Evolutionary conservation across 176 grass and related monocot species (phyloP).

Genomic region (Carex parvula): DNA sequence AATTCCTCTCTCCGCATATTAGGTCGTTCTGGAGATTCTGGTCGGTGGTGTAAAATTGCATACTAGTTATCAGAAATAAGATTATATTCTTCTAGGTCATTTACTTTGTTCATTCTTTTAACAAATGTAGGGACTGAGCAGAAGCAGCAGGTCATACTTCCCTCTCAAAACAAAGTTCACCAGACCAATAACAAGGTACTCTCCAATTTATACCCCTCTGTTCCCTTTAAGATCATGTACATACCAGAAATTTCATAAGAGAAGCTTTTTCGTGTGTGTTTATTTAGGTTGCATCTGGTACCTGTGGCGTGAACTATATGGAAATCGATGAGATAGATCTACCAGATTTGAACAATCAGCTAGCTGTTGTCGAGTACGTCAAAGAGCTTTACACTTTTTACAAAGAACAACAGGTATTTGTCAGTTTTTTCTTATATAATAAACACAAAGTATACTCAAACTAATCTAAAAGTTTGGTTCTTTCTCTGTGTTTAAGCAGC

Average conservation of each 20-base stretch:
- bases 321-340: background rate
- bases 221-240: background rate
- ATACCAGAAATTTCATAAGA: background rate
- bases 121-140: background rate
- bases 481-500: background rate
- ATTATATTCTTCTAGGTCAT: too few species aligned
- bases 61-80: background rate
- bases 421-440: background rate
- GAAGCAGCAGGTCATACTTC: too few species aligned
- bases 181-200: background rate
- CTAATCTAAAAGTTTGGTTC: background rate
- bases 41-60: background rate
- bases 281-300: conserved; percentile 3
- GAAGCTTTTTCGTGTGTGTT: background rate
- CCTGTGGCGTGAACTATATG: too few species aligned
- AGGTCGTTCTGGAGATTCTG: background rate
- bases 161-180: too few species aligned
- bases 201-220: background rate
- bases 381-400: background rate
- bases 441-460: background rate
- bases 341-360: background rate
- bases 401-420: background rate
- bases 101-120: background rate
- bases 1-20: background rate
- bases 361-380: background rate